These are phyloP conservation scores for Aspergillus ibericus DNA, from an alignment of 2,329 filamentous ascomycete species.

Conservation along the genomic window DNA sequence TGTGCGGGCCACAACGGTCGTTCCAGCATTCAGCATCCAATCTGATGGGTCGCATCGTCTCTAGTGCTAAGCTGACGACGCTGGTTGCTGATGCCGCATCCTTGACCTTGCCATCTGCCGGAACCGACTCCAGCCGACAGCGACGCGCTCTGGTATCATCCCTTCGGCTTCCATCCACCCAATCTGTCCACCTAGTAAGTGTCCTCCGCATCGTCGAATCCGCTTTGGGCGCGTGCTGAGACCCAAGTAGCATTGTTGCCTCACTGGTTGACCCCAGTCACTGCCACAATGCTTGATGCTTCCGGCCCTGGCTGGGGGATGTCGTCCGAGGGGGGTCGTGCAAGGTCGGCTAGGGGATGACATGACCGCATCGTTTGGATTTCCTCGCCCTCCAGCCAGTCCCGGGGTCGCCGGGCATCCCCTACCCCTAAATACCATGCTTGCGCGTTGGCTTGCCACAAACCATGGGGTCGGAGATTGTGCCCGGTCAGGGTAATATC, in stretches of 20 bases:
- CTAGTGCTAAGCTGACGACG: conserved; percentile 6
- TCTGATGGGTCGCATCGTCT: conserved; percentile 3
- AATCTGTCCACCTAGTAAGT: conserved; percentile 14
- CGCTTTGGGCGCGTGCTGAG: conserved; percentile 23
- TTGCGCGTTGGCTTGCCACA: conserved; percentile 8
- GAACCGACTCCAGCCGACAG: conserved; percentile 17
- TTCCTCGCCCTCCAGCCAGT: conserved; percentile 5
- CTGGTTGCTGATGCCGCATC: neutral
- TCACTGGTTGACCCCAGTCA: conserved; percentile 12
- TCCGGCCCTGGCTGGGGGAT: conserved; percentile 3
- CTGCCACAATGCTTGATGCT: conserved; percentile 10
- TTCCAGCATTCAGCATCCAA: neutral
- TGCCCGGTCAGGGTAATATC: conserved; percentile 9
- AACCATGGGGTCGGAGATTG: conserved; percentile 11
- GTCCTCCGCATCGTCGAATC: conserved; percentile 14
- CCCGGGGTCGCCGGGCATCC: conserved; percentile 7
- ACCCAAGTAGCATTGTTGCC: conserved; percentile 12
- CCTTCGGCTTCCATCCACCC: conserved; percentile 6
- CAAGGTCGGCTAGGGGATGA: conserved; percentile 2
- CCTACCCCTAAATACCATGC: conserved; percentile 7
- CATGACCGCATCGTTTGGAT: conserved; percentile 3
- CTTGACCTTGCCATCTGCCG: neutral
- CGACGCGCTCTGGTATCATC: conserved; percentile 12
- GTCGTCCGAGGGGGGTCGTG: conserved; percentile 7
- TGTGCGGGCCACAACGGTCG: neutral